Conservation (phyloP, 2,329 filamentous ascomycete species). For the Penicillium hordei region DNA sequence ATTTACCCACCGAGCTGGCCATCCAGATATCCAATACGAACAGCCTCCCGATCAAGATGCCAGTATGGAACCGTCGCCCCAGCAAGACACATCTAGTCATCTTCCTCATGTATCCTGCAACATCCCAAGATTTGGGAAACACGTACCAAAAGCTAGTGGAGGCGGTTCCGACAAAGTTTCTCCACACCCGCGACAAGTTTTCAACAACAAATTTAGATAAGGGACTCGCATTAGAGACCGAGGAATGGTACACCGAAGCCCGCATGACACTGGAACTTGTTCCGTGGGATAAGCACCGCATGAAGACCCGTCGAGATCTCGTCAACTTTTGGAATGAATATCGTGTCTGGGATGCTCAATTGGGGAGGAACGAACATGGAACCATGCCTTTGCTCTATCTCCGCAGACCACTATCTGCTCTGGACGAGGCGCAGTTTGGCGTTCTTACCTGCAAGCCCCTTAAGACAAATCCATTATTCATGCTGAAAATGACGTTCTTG, state of each 20-base stretch:
- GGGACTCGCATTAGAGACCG: not conserved
- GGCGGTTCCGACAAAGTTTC: not conserved
- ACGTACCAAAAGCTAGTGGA: not conserved
- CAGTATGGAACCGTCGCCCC: not conserved
- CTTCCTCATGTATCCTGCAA: not conserved
- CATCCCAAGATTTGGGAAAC: not conserved
- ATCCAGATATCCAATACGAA: not conserved
- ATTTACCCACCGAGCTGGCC: not conserved
- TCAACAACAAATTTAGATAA: not conserved
- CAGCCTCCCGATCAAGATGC: not conserved
- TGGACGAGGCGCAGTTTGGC: not conserved
- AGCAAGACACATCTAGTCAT: not conserved
- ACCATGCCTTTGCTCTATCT: not conserved
- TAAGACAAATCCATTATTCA: not conserved
- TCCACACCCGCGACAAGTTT: not conserved
- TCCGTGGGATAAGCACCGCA: not conserved
- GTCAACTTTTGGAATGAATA: not conserved
- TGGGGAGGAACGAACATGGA: not conserved
- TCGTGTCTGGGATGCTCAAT: not conserved
- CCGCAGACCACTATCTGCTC: not conserved
- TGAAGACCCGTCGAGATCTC: not conserved
- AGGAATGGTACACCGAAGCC: not conserved
- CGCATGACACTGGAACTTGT: not conserved
- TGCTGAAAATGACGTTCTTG: too few relatives aligned
- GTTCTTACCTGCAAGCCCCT: not conserved